phyloP scores from a whole-genome alignment of 148 eudicot species.

The Vaccinium corymbosum region DNA sequence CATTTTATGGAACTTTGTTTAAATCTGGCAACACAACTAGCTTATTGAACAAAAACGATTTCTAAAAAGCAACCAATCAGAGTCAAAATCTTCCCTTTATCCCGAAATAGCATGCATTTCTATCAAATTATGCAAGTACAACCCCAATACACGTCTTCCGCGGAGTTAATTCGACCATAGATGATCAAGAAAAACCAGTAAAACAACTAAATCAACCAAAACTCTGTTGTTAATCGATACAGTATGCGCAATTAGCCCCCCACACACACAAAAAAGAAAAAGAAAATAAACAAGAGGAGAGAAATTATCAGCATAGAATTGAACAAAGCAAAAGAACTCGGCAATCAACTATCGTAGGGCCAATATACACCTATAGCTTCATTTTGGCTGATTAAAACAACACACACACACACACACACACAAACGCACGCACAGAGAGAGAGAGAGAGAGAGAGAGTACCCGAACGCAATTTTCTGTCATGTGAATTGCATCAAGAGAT shows the following conservation, averaged over 20 bases:
- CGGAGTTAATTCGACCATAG: not conserved
- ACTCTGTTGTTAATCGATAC: too few species aligned
- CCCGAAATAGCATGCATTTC: not conserved
- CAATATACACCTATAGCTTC: not conserved
- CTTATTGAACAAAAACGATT: too few species aligned
- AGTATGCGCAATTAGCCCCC: too few species aligned
- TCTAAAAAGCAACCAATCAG: not conserved
- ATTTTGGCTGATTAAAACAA: not conserved
- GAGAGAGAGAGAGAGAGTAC: conserved; percentile 28
- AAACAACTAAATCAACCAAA: too few species aligned
- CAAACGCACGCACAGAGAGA: too few species aligned
- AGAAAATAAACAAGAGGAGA: not conserved
- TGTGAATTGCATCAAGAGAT: conserved; percentile 46
- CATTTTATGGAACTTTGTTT: too few species aligned
- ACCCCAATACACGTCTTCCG: not conserved
- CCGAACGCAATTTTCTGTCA: conserved; percentile 68
- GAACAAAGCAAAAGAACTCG: not conserved
- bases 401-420: too few species aligned
- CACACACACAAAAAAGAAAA: too few species aligned
- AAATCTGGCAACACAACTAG: too few species aligned
- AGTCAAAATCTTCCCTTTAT: not conserved
- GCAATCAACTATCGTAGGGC: not conserved
- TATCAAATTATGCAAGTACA: not conserved
- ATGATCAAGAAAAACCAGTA: not conserved
- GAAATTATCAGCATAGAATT: too few species aligned